Evolutionary conservation across 1,139 yeast species (phyloP).

Genomic region (Pichia sp.): DNA sequence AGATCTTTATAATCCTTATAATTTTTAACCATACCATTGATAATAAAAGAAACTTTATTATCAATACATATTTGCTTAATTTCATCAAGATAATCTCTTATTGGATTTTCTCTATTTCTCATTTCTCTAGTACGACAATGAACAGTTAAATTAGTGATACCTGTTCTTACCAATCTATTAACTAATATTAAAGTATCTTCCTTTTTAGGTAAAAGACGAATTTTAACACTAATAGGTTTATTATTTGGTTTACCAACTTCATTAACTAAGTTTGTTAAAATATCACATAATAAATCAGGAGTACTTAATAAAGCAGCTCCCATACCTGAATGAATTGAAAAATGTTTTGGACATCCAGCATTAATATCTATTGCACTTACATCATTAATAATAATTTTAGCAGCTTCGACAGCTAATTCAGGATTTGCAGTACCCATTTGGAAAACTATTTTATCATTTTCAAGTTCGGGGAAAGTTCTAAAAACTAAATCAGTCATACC

Average conservation of each 20-base stretch:
- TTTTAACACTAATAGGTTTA: conserved; percentile 89
- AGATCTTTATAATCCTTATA: conserved; percentile 50
- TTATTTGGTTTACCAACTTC: conserved; percentile 72
- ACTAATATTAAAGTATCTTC: conserved; percentile 61
- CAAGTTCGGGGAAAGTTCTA: conserved; percentile 61
- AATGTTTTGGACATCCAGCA: conserved; percentile 94
- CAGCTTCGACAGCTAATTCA: conserved; percentile 82
- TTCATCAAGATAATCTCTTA: conserved; percentile 56
- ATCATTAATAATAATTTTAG: conserved; percentile 68
- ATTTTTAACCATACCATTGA: conserved; percentile 70
- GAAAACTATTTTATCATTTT: conserved; percentile 62
- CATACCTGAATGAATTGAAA: conserved; percentile 84
- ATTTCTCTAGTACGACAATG: conserved; percentile 87
- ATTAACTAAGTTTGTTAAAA: conserved; percentile 58
- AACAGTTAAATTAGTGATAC: conserved; percentile 75
- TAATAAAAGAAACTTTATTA: conserved; percentile 63
- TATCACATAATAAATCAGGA: conserved; percentile 70
- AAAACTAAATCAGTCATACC: conserved; percentile 47
- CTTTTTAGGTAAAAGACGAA: conserved; percentile 60
- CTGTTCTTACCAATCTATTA: conserved; percentile 62
- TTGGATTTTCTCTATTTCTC: conserved; percentile 82
- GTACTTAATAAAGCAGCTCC: conserved; percentile 86
- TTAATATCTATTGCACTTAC: conserved; percentile 91
- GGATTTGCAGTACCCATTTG: conserved; percentile 89
- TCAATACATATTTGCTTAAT: conserved; percentile 57